These are phyloP conservation scores for Oenanthe javanica DNA, from an alignment of 140 eudicot species.

Conservation along the genomic window DNA sequence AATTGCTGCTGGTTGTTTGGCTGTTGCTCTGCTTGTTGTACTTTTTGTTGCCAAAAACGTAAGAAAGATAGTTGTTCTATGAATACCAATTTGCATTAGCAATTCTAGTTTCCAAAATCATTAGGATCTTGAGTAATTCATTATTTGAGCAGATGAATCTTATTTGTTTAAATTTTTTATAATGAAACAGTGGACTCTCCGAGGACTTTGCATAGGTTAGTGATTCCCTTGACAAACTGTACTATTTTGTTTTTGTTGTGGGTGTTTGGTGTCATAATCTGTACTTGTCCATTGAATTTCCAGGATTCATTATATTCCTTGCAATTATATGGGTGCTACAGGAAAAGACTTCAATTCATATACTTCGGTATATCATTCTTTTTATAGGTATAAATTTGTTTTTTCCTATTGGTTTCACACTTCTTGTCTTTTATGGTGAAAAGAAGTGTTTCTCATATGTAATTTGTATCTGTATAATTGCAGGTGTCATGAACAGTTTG, in stretches of 20 bases:
- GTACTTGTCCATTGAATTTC: not conserved
- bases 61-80: slow-evolving; percentile 7
- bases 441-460: slow-evolving; percentile 19
- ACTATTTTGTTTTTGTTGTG: not conserved
- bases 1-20: slow-evolving; percentile 97
- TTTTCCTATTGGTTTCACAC: slow-evolving; percentile 2
- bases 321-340: slow-evolving; percentile 81
- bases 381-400: slow-evolving; percentile 62
- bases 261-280: not conserved
- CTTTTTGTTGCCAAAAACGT: slow-evolving; percentile 93
- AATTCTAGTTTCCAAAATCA: not conserved
- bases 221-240: slow-evolving; percentile 20
- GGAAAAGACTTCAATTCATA: slow-evolving; percentile 56
- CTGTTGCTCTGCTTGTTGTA: slow-evolving; percentile 66
- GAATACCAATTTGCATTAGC: not conserved
- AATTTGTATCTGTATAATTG: slow-evolving; percentile 20
- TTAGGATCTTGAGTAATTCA: not conserved
- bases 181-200: slow-evolving; percentile 89
- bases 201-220: slow-evolving; percentile 97
- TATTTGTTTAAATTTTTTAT: slow-evolving; percentile 18
- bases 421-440: not conserved
- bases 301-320: slow-evolving; percentile 88
- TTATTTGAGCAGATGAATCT: slow-evolving; percentile 5
- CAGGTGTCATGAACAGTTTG: slow-evolving; percentile 99
- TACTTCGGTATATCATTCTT: slow-evolving; percentile 78